Percentiles rank a stretch among this genome's conserved stretches.
Evolutionary conservation across 2,329 filamentous ascomycete genomes (phyloP).

Genomic region (Aspergillus aculeatus): DNA sequence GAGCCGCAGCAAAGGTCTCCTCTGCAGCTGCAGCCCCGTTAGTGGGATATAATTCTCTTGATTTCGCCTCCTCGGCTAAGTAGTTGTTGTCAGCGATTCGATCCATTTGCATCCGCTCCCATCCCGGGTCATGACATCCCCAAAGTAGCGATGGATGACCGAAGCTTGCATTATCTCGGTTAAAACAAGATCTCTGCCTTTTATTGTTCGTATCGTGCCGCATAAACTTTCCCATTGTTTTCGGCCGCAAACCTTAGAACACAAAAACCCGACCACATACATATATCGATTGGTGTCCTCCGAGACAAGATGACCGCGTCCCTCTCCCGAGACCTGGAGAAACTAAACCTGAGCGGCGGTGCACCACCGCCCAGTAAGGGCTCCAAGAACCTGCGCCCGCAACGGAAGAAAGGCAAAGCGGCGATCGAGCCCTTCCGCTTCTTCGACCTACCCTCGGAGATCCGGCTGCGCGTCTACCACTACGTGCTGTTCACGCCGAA

Average conservation of each 20-base stretch:
- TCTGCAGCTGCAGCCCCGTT: conserved; percentile 51
- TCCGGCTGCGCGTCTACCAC: conserved; percentile 52
- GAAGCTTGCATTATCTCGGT: background rate
- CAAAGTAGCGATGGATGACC: conserved; percentile 29
- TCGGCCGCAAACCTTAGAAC: conserved; percentile 7
- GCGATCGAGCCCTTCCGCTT: conserved; percentile 46
- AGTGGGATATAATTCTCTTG: conserved; percentile 43
- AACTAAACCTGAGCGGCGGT: conserved; percentile 23
- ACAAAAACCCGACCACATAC: background rate
- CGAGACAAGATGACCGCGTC: conserved; percentile 13
- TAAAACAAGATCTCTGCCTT: conserved; percentile 5
- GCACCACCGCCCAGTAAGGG: conserved; percentile 13
- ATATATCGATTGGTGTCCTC: background rate
- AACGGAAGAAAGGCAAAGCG: conserved; percentile 12
- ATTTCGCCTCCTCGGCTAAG: conserved; percentile 11
- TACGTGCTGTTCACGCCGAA: conserved; percentile 43
- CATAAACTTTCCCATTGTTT: conserved; percentile 15
- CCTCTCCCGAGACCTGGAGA: conserved; percentile 25
- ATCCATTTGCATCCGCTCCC: background rate
- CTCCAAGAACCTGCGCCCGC: conserved; percentile 14
- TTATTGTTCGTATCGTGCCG: conserved; percentile 22
- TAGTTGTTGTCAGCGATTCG: conserved; percentile 10
- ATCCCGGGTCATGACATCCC: conserved; percentile 12
- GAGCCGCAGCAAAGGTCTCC: conserved; percentile 49
- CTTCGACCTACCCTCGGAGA: conserved; percentile 54